These are phyloP conservation scores for Marasmius oreades DNA, from an alignment of 1,284 basidiomycete species.

Conservation along the genomic window DNA sequence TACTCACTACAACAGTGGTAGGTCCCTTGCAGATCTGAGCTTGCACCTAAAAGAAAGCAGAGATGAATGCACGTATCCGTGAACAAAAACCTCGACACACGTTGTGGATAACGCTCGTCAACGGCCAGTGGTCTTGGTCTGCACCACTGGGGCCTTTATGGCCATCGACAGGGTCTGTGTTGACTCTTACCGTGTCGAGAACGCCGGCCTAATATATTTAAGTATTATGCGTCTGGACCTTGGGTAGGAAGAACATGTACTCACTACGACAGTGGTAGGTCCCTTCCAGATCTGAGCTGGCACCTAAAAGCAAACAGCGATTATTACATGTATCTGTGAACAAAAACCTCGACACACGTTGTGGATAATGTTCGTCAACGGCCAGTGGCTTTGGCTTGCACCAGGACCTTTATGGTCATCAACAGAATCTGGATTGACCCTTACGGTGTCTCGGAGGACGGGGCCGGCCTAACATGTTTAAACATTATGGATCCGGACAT, in stretches of 20 bases:
- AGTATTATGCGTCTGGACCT: background rate
- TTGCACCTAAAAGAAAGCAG: slow-evolving; percentile 13
- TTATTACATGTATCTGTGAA: background rate
- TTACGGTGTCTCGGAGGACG: slow-evolving; percentile 25
- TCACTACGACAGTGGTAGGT: slow-evolving; percentile 16
- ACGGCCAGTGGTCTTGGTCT: slow-evolving; percentile 22
- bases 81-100: background rate
- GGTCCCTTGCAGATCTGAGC: slow-evolving; percentile 14
- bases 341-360: background rate
- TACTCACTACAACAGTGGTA: slow-evolving; percentile 18
- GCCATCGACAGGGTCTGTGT: slow-evolving; percentile 32
- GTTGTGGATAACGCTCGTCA: slow-evolving; percentile 21
- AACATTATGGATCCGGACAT: background rate
- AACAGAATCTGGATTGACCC: slow-evolving; percentile 29
- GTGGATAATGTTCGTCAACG: slow-evolving; percentile 21
- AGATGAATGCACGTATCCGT: background rate
- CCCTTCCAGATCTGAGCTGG: slow-evolving; percentile 16
- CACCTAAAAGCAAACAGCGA: slow-evolving; percentile 11
- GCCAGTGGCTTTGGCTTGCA: slow-evolving; percentile 22
- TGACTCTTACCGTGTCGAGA: slow-evolving; percentile 22
- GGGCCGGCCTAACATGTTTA: slow-evolving; percentile 22
- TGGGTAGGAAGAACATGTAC: slow-evolving; percentile 1
- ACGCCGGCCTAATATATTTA: slow-evolving; percentile 22
- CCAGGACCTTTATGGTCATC: slow-evolving; percentile 32
- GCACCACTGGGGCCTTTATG: slow-evolving; percentile 24